Conservation (phyloP, 2,329 filamentous ascomycete genomes). For the Aspergillus ochraceoroseus region DNA sequence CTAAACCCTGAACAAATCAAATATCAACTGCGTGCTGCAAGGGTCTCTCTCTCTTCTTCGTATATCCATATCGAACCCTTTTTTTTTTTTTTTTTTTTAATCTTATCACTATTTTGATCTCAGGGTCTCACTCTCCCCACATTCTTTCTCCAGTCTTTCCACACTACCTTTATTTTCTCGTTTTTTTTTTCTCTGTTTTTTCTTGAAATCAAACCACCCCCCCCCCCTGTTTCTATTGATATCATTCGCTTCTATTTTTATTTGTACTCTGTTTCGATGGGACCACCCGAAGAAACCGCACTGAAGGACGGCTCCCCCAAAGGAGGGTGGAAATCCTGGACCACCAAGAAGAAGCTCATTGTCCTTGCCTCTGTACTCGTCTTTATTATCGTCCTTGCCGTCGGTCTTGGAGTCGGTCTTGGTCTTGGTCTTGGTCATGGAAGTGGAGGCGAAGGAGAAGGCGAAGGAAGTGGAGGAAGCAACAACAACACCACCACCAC, state of each 20-base stretch:
- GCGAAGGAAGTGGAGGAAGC: conserved; percentile 24
- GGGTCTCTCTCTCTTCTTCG: no score
- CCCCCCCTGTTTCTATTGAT: no score
- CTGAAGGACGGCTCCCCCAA: conserved; percentile 18
- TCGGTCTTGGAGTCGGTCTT: conserved; percentile 56
- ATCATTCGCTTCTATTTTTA: background rate
- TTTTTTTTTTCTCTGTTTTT: no score
- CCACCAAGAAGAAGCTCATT: conserved; percentile 34
- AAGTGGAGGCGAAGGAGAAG: conserved; percentile 27
- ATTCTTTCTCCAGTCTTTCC: no score
- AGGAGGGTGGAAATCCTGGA: conserved; percentile 30
- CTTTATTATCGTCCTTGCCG: conserved; percentile 46
- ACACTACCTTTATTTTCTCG: no score
- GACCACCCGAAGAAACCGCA: conserved; percentile 12
- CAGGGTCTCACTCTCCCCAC: no score
- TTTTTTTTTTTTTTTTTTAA: no score
- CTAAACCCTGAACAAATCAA: no score
- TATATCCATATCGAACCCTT: no score
- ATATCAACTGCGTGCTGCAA: no score
- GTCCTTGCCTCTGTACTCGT: conserved; percentile 23
- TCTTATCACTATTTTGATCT: no score
- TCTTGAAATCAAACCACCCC: no score
- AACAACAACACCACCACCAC: conserved; percentile 20
- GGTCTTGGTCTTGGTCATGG: conserved; percentile 55
- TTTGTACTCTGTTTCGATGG: conserved; percentile 9